Percentiles rank a stretch among this genome's conserved stretches.
These are phyloP conservation scores for Chlamydomonas reinhardtii DNA, from an alignment of 163 green algal species.

Conservation along the genomic window DNA sequence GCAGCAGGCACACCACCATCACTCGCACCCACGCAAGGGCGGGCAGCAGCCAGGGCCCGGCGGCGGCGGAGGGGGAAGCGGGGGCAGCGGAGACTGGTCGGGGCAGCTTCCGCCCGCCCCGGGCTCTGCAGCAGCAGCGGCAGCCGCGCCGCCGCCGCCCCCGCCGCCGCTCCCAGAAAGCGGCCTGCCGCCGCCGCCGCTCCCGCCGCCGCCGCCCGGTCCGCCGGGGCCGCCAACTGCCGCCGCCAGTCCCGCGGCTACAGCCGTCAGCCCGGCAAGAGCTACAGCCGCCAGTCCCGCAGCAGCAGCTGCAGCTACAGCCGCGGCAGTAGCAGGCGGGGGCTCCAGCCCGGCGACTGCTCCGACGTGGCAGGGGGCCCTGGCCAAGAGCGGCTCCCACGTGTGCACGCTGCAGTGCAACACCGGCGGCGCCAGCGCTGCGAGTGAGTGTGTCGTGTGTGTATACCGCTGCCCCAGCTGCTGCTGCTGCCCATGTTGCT, in stretches of 20 bases:
- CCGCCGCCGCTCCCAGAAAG: neutral
- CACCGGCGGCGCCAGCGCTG: neutral
- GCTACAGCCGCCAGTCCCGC: no score
- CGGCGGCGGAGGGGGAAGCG: no score
- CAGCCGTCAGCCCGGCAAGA: no score
- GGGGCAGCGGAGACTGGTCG: neutral
- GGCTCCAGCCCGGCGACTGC: no score
- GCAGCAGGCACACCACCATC: constrained; percentile 14
- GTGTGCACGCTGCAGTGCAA: constrained; percentile 52
- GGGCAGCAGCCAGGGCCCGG: neutral
- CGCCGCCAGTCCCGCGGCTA: no score
- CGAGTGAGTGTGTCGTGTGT: neutral
- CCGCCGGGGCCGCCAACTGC: neutral
- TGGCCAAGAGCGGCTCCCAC: constrained; percentile 57
- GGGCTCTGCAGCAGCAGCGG: neutral
- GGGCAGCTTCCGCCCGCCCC: neutral
- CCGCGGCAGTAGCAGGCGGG: no score
- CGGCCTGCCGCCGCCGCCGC: neutral
- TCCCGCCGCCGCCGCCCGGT: neutral
- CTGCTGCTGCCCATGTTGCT: no score
- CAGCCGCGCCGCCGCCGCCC: neutral
- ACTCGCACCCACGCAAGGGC: no score
- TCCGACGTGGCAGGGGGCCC: constrained; percentile 47
- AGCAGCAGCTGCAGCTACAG: no score
- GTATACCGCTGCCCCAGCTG: no score